Conservation (phyloP, 306 rosid species). For the Prunus mira region DNA sequence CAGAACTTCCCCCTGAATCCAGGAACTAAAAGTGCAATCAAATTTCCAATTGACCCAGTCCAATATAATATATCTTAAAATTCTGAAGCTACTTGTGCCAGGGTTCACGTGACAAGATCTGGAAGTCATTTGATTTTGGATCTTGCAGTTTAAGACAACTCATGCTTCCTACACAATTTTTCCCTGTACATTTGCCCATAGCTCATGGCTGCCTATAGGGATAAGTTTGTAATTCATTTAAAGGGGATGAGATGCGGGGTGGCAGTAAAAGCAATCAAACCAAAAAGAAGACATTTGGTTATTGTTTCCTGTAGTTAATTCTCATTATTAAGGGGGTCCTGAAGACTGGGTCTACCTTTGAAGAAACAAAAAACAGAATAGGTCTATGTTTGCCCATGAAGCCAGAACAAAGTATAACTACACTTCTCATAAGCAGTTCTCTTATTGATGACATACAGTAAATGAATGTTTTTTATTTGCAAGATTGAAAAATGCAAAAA, state of each 20-base stretch:
- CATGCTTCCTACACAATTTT: background rate
- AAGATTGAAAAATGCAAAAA: slow-evolving; percentile 27
- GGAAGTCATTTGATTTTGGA: background rate
- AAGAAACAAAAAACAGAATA: too few species aligned
- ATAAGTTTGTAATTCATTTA: background rate
- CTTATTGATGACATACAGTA: slow-evolving; percentile 28
- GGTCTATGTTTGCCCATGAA: background rate
- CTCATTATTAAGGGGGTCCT: background rate
- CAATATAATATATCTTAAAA: background rate
- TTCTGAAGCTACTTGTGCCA: too few species aligned
- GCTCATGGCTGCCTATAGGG: background rate
- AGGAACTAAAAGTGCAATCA: background rate
- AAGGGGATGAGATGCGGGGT: background rate
- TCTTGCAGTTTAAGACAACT: background rate
- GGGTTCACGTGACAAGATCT: too few species aligned
- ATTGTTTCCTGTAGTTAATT: background rate
- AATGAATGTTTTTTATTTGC: slow-evolving; percentile 51
- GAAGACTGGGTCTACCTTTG: background rate
- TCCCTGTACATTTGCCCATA: too few species aligned
- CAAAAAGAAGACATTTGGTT: background rate
- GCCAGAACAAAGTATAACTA: background rate
- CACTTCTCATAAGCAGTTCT: background rate
- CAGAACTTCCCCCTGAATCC: background rate
- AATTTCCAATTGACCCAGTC: background rate
- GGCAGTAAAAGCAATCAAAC: background rate